Base-by-base conservation (phyloP, 208 protist species). In the Herpetomonas samuelpessoai region DNA sequence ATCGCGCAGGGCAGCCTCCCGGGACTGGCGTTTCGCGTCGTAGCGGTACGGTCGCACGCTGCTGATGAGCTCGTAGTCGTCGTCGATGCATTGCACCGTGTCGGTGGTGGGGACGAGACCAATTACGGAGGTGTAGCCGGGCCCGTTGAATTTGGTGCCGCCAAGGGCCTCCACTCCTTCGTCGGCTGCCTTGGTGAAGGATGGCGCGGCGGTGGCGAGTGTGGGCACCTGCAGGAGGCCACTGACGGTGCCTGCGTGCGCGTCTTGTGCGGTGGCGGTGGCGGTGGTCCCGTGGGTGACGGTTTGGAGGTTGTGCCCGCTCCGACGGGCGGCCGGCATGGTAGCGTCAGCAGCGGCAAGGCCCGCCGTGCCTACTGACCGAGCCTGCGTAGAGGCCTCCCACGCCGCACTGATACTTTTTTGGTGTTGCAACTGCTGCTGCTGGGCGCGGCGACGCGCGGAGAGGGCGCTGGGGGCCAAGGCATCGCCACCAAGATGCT, bases 1-100 rank as follows among this genome's bases (percentile, higher is more conserved):
- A 25, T 77, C 69, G 1, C 74, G 75, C 55, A 75, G 56, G 0
- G 57, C 65, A 2, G 74, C 65, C 68, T 76, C 54, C 19, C 76
- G 71, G 45, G 78, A 81, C 9, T 76, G 63, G 28, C 74, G 51
- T 35, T 71, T 65, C 2, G 85, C 85, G 65, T 92, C 85, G 47
- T 79, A 76, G 62, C 71, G 73, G 51, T 92, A 92, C n/a, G 78
- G 81, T 7, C 85, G 77, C 53, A 92, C 86, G 61, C 85, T 92
- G 76, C 85, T 92, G 66, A 88, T 86, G 30, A 92, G 65, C 57
- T 92, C 85, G 64, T 82, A 81, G 46, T 88, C 74, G 44, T 92
- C 85, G 18, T 78, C 85, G 35, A 92, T 86, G 59, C 74, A 74
- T 31, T 65, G 49, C 26, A 80, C 68, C 38, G 74, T 88, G 10